Evolutionary conservation across 805 yeast species (phyloP).

Genomic region (Suhomyces vadensis): DNA sequence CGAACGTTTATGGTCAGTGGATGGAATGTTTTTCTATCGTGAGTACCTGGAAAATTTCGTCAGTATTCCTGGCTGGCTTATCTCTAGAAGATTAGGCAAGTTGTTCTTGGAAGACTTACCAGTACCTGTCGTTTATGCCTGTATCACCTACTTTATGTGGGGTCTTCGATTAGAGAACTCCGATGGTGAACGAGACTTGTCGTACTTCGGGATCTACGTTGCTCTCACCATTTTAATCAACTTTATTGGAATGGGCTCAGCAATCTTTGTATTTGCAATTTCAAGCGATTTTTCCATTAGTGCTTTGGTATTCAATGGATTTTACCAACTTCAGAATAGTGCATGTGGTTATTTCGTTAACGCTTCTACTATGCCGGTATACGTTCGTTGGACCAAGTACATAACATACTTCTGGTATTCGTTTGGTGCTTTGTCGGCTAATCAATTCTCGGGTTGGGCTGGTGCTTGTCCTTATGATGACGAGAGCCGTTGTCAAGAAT

Average conservation of each 20-base stretch:
- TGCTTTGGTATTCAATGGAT: constrained; percentile 18
- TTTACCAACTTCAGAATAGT: constrained; percentile 30
- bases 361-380: constrained; percentile 28
- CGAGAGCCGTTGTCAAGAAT: constrained; percentile 37
- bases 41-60: constrained; percentile 73
- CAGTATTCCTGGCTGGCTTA: constrained; percentile 63
- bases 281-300: constrained; percentile 21
- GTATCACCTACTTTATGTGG: constrained; percentile 73
- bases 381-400: constrained; percentile 30
- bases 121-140: constrained; percentile 57
- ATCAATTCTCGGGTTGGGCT: constrained; percentile 26
- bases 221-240: constrained; percentile 19
- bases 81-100: constrained; percentile 66
- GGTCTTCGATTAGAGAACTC: constrained; percentile 51
- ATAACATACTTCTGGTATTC: constrained; percentile 30
- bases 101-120: constrained; percentile 68
- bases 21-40: constrained; percentile 42
- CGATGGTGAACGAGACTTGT: constrained; percentile 16
- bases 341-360: constrained; percentile 32
- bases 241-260: constrained; percentile 21
- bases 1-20: constrained; percentile 39
- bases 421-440: constrained; percentile 26
- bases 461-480: constrained; percentile 38
- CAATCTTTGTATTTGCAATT: constrained; percentile 23
- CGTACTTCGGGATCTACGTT: constrained; percentile 23